Evolutionary conservation across 495 filamentous ascomycete genomes (phyloP).

Genomic region (Podospora appendiculata): DNA sequence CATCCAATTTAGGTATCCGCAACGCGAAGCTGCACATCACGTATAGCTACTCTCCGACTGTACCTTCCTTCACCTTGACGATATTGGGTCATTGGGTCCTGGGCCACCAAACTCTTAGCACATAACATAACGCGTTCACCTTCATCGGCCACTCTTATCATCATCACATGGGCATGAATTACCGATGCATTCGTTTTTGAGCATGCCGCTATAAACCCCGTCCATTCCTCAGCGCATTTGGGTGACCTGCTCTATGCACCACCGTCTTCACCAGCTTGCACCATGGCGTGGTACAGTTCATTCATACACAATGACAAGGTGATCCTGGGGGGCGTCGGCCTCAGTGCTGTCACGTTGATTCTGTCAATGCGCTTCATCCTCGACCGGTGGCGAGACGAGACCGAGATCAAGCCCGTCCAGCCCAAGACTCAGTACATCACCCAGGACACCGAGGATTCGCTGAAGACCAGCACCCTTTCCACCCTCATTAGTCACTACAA

Average conservation of each 20-base stretch:
- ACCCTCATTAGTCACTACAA: constrained; percentile 47
- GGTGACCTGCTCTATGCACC: neutral
- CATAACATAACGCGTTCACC: too few relatives aligned
- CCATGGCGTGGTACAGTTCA: constrained; percentile 25
- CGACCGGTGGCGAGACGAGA: constrained; percentile 37
- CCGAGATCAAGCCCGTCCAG: constrained; percentile 36
- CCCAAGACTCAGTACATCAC: constrained; percentile 53
- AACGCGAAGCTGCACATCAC: too few relatives aligned
- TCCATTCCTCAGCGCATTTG: too few relatives aligned
- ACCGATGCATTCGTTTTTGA: too few relatives aligned
- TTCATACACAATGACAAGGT: constrained; percentile 35
- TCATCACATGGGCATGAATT: too few relatives aligned
- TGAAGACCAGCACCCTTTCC: constrained; percentile 39
- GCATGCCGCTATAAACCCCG: too few relatives aligned
- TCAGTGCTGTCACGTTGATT: constrained; percentile 28
- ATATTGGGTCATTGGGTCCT: too few relatives aligned
- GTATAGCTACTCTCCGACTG: too few relatives aligned
- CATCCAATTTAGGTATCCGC: too few relatives aligned
- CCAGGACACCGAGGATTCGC: constrained; percentile 51
- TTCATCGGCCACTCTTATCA: too few relatives aligned
- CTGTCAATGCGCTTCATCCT: constrained; percentile 32
- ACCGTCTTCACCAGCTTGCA: neutral
- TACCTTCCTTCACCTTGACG: too few relatives aligned
- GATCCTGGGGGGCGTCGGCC: constrained; percentile 29
- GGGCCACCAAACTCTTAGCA: too few relatives aligned